phyloP scores from a whole-genome alignment of 768 basidiomycete genomes.

The Mycena sanguinolenta region DNA sequence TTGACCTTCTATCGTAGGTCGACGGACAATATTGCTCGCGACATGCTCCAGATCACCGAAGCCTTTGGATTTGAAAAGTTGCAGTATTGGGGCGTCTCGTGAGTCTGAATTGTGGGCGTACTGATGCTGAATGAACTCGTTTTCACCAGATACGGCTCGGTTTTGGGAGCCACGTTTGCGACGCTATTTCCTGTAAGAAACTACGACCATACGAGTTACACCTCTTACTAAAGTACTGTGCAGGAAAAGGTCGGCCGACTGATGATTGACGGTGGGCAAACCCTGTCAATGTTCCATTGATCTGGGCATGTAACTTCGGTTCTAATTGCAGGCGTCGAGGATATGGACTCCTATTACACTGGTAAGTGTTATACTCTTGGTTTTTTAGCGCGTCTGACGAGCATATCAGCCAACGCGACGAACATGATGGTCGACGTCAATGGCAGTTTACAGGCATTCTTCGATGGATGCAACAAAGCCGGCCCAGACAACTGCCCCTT shows the following conservation, averaged over 20 bases:
- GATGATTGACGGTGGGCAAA: background rate
- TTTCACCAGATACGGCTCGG: background rate
- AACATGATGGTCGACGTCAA: conserved; percentile 40
- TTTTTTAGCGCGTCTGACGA: background rate
- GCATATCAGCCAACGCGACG: conserved; percentile 19
- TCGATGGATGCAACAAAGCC: conserved; percentile 36
- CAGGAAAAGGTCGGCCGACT: background rate
- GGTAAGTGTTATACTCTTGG: too few species aligned
- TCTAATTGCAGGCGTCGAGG: background rate
- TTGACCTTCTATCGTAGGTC: too few species aligned
- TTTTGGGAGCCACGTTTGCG: background rate
- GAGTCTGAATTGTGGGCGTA: background rate
- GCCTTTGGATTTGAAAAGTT: background rate
- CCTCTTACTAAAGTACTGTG: background rate
- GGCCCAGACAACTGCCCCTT: conserved; percentile 41
- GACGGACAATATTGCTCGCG: background rate
- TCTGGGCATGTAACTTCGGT: background rate
- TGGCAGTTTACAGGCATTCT: conserved; percentile 38
- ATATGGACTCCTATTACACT: conserved; percentile 5
- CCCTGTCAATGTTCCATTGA: too few species aligned
- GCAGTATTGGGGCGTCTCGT: background rate
- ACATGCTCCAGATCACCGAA: background rate
- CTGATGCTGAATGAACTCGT: too few species aligned
- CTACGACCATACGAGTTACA: background rate
- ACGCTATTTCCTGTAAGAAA: background rate